phyloP scores from a whole-genome alignment of 345 rosid species.

The Kernera saxatilis region DNA sequence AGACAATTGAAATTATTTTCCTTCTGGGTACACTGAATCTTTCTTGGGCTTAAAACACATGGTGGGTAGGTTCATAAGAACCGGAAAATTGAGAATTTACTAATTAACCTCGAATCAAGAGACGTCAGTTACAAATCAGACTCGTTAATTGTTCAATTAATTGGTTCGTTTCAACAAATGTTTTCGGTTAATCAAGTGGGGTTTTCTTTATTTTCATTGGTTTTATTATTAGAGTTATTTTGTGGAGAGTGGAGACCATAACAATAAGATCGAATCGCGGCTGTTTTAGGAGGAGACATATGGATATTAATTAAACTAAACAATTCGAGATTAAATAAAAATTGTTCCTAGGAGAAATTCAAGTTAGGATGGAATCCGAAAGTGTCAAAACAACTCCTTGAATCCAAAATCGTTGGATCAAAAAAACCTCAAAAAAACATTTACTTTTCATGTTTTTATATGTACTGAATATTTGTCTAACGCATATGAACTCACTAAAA shows the following conservation, averaged over 20 bases:
- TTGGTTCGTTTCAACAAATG: slow-evolving; percentile 23
- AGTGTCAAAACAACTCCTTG: too few species aligned
- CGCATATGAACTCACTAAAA: background rate
- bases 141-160: slow-evolving; percentile 10
- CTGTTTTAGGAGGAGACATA: slow-evolving; percentile 8
- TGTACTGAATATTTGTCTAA: too few species aligned
- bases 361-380: too few species aligned
- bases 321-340: background rate
- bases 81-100: background rate
- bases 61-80: slow-evolving; percentile 24
- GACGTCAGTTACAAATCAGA: slow-evolving; percentile 20
- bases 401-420: too few species aligned
- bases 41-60: slow-evolving; percentile 24
- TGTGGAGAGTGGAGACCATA: slow-evolving; percentile 12
- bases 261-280: slow-evolving; percentile 8
- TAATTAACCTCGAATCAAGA: slow-evolving; percentile 26
- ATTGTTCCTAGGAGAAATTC: too few species aligned
- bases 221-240: background rate
- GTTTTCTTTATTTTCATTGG: background rate
- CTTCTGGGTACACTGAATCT: slow-evolving; percentile 33
- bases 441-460: too few species aligned
- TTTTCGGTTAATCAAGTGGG: slow-evolving; percentile 21
- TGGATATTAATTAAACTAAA: background rate
- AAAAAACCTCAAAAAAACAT: too few species aligned
- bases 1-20: slow-evolving; percentile 15